A percentile compares a stretch with the other conserved stretches of the same genome.
Evolutionary conservation across 2,329 filamentous ascomycete genomes (phyloP).

Genomic region (Alternaria brassicicola): DNA sequence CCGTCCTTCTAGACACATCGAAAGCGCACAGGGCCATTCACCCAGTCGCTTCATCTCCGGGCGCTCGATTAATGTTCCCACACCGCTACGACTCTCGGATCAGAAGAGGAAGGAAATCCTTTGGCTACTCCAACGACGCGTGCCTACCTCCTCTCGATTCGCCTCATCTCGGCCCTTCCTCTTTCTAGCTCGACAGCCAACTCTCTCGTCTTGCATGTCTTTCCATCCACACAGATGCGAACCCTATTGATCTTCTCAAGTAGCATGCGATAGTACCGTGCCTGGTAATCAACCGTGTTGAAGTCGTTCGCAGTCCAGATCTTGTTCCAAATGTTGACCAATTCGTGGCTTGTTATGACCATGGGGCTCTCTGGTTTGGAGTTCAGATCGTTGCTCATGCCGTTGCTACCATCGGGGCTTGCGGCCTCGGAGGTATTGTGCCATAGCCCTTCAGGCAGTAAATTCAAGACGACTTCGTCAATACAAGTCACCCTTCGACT

Average conservation of each 20-base stretch:
- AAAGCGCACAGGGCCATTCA: conserved; percentile 3
- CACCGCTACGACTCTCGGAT: not conserved
- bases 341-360: conserved; percentile 12
- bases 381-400: not conserved
- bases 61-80: not conserved
- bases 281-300: conserved; percentile 18
- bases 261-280: conserved; percentile 31
- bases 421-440: not conserved
- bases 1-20: conserved; percentile 1
- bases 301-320: conserved; percentile 41
- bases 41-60: conserved; percentile 1
- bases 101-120: not conserved
- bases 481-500: conserved; percentile 23
- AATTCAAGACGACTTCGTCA: conserved; percentile 42
- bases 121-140: not conserved
- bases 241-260: conserved; percentile 41
- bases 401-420: not conserved
- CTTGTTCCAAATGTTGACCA: conserved; percentile 43
- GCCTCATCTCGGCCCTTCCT: conserved; percentile 37
- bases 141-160: conserved; percentile 36
- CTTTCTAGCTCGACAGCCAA: conserved; percentile 41
- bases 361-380: not conserved
- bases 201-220: conserved; percentile 34
- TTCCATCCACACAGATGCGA: conserved; percentile 39
- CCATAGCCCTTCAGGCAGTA: conserved; percentile 27